A percentile compares a stretch with the other conserved stretches of the same genome.
Evolutionary conservation across 805 yeast genomes (phyloP).

Genomic region (Candida pseudofarinosa): DNA sequence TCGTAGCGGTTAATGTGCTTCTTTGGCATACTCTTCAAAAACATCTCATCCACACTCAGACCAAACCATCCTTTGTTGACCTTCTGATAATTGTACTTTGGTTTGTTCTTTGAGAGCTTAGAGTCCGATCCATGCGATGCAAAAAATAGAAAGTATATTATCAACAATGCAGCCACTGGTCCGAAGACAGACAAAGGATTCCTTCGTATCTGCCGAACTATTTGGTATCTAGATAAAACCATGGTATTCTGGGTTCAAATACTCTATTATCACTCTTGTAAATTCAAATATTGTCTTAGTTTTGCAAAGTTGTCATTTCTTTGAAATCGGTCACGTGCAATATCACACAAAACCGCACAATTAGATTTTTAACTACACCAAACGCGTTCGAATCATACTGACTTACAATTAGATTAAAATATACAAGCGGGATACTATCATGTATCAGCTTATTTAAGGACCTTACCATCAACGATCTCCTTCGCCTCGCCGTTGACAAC

Average conservation of each 20-base stretch:
- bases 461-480: constrained; percentile 97
- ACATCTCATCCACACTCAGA: constrained; percentile 47
- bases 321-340: neutral
- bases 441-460: constrained; percentile 63
- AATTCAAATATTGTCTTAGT: neutral
- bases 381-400: neutral
- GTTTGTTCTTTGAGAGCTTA: constrained; percentile 9
- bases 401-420: neutral
- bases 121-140: constrained; percentile 18
- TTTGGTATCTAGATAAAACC: constrained; percentile 22
- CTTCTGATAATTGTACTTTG: constrained; percentile 46
- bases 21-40: constrained; percentile 59
- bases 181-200: constrained; percentile 47
- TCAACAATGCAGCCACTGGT: constrained; percentile 41
- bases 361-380: neutral
- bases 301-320: neutral
- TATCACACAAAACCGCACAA: neutral
- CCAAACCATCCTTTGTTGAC: constrained; percentile 46
- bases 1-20: constrained; percentile 82
- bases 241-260: constrained; percentile 5
- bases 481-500: constrained; percentile 69
- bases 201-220: constrained; percentile 57
- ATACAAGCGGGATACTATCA: neutral
- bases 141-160: constrained; percentile 42
- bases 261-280: neutral